phyloP scores from a whole-genome alignment of 2,329 filamentous ascomycete species.

The Paramyrothecium sp. region DNA sequence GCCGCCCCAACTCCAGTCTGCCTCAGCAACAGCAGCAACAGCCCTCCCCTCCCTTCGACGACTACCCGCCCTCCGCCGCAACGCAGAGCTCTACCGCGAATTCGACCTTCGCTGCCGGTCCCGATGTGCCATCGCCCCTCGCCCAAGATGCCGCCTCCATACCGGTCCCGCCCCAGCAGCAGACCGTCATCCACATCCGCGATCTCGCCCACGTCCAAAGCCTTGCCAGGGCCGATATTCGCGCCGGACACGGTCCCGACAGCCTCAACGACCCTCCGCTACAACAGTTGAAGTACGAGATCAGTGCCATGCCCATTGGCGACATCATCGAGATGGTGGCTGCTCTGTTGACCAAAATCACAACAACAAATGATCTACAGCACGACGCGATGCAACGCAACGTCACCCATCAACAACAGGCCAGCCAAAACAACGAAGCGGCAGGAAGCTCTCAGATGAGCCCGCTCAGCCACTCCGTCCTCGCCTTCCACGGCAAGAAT shows the following conservation, averaged over 20 bases:
- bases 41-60: slow-evolving; percentile 35
- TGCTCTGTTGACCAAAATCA: slow-evolving; percentile 93
- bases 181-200: slow-evolving; percentile 71
- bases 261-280: slow-evolving; percentile 49
- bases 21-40: slow-evolving; percentile 20
- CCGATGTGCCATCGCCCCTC: not conserved
- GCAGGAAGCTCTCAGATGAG: slow-evolving; percentile 59
- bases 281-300: slow-evolving; percentile 75
- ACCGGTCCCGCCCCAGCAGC: slow-evolving; percentile 29
- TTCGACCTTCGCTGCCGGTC: slow-evolving; percentile 9
- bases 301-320: slow-evolving; percentile 93
- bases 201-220: slow-evolving; percentile 90
- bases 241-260: slow-evolving; percentile 49
- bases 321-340: slow-evolving; percentile 99
- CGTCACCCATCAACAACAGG: slow-evolving; percentile 56
- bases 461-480: slow-evolving; percentile 63
- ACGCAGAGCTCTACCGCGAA: slow-evolving; percentile 28
- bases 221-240: slow-evolving; percentile 76
- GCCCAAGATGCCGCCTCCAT: slow-evolving; percentile 1
- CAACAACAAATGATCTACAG: slow-evolving; percentile 90
- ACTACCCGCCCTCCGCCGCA: slow-evolving; percentile 34
- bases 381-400: slow-evolving; percentile 86
- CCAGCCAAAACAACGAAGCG: slow-evolving; percentile 41
- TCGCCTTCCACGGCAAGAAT: slow-evolving; percentile 98
- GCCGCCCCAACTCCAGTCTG: not conserved